Percentiles rank a stretch among this genome's conserved stretches.
Evolutionary conservation across 148 eudicot genomes (phyloP).

Genomic region (Heliosperma pusillum): DNA sequence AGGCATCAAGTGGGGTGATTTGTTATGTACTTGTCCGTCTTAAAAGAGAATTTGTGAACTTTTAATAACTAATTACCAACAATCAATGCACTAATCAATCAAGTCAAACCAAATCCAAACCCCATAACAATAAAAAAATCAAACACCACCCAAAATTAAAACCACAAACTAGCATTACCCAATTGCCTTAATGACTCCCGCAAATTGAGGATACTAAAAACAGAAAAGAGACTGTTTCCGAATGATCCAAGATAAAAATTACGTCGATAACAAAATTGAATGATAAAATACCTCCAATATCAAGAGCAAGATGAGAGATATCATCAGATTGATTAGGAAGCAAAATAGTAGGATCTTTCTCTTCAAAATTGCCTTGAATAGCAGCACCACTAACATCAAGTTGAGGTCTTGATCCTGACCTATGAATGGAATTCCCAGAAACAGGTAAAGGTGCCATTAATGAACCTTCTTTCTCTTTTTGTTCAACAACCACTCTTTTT

Average conservation of each 20-base stretch:
- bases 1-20: too few species aligned
- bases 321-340: conserved; percentile 99
- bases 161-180: too few species aligned
- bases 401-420: conserved; percentile 82
- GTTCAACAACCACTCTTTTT: neutral
- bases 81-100: neutral
- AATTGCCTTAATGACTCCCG: too few species aligned
- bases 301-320: conserved; percentile 89
- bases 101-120: neutral
- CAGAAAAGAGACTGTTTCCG: too few species aligned
- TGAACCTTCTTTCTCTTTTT: neutral
- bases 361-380: conserved; percentile 92
- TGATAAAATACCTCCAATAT: conserved; percentile 74
- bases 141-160: too few species aligned
- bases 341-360: conserved; percentile 77
- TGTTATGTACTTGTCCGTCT: too few species aligned
- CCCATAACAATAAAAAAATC: neutral
- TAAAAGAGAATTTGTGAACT: too few species aligned
- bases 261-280: too few species aligned
- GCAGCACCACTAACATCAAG: conserved; percentile 90
- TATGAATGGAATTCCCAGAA: conserved; percentile 59
- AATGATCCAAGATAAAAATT: too few species aligned
- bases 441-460: conserved; percentile 28
- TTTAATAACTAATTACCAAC: too few species aligned
- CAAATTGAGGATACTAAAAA: too few species aligned